phyloP scores from a whole-genome alignment of 331 rosid genomes.

The Erythrophleum ivorense region DNA sequence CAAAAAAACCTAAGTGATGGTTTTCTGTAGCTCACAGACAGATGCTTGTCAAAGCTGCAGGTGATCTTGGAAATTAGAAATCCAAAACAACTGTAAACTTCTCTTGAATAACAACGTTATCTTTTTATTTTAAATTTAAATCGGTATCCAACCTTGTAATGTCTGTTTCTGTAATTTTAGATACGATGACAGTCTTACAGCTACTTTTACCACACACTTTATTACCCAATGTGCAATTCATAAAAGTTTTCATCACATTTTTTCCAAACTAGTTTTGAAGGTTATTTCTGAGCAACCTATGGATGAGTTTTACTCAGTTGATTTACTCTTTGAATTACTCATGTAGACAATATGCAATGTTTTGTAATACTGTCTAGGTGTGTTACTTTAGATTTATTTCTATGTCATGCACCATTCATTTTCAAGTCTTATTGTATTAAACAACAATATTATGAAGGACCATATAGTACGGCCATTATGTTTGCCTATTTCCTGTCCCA shows the following conservation, averaged over 20 bases:
- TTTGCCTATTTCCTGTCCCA: constrained; percentile 12
- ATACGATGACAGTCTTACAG: not conserved
- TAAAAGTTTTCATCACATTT: not conserved
- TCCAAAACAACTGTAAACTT: not conserved
- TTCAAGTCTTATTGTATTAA: not conserved
- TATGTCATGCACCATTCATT: not conserved
- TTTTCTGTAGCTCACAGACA: not conserved
- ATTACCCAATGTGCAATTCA: not conserved
- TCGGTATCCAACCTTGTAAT: not conserved
- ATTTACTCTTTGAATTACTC: not conserved
- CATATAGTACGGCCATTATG: not conserved
- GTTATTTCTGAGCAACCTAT: not conserved
- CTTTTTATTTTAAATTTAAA: too few species aligned
- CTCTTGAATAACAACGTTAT: not conserved
- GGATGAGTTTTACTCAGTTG: not conserved
- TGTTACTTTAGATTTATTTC: not conserved
- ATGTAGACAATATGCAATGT: not conserved
- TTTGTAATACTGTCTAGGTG: too few species aligned
- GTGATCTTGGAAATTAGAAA: not conserved
- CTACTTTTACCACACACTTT: not conserved
- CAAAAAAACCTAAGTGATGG: not conserved
- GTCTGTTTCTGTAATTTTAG: not conserved
- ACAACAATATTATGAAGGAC: not conserved
- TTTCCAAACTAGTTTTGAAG: not conserved
- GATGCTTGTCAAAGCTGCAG: not conserved